phyloP scores from a whole-genome alignment of 768 basidiomycete genomes.

The Sutorius australiensis region DNA sequence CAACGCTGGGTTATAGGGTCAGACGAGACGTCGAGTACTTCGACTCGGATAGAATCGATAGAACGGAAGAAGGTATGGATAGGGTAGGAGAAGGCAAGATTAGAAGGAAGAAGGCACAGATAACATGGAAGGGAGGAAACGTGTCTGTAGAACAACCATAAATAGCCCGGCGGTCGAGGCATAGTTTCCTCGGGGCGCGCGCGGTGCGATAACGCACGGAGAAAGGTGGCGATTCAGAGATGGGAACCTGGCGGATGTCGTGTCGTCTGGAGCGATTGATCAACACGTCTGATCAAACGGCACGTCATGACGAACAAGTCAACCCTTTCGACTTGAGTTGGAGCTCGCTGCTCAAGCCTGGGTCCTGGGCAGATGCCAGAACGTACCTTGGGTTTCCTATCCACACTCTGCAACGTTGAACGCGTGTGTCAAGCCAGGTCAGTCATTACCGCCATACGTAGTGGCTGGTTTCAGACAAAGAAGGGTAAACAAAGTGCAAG shows the following conservation, averaged over 20 bases:
- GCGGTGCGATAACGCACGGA: conserved; percentile 11
- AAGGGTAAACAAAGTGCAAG: not conserved
- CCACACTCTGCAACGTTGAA: not conserved
- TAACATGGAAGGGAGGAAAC: conserved; percentile 9
- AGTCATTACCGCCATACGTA: not conserved
- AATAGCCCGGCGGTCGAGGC: not conserved
- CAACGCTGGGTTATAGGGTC: not conserved
- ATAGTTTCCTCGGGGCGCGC: not conserved
- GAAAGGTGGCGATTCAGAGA: not conserved
- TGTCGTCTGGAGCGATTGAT: not conserved
- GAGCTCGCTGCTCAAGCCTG: not conserved
- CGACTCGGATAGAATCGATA: conserved; percentile 5
- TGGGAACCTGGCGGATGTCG: not conserved
- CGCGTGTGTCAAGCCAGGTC: not conserved
- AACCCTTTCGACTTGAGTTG: not conserved
- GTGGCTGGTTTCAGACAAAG: not conserved
- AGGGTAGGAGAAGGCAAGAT: not conserved
- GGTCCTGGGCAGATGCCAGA: conserved; percentile 8
- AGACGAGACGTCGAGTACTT: not conserved
- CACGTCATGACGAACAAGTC: not conserved
- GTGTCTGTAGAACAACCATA: conserved; percentile 13
- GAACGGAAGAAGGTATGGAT: not conserved
- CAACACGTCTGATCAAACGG: not conserved
- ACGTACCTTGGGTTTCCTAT: not conserved
- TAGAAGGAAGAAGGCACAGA: not conserved